A percentile compares a stretch with the other conserved stretches of the same genome.
phyloP scores from a whole-genome alignment of 345 rosid species.

The Chamaenerion angustifolium region DNA sequence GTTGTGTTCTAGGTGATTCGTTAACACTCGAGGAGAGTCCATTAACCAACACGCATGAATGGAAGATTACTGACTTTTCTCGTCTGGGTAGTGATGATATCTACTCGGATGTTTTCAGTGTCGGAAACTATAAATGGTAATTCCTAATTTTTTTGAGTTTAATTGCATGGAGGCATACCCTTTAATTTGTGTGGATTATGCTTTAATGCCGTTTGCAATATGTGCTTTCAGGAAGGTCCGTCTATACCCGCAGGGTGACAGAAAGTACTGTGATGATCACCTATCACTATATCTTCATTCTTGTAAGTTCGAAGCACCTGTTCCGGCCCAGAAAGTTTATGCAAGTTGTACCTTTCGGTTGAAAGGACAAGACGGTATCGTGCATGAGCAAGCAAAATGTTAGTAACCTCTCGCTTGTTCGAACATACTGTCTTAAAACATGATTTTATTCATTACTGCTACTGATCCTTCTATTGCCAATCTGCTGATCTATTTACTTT shows the following conservation, averaged over 20 bases:
- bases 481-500: neutral
- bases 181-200: too few species aligned
- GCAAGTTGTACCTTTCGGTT: slow-evolving; percentile 1
- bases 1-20: neutral
- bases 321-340: neutral
- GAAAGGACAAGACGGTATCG: neutral
- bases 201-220: too few species aligned
- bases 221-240: neutral
- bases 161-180: too few species aligned
- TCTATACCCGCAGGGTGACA: neutral
- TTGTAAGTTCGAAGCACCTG: neutral
- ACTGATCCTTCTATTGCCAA: neutral
- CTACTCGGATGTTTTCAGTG: neutral
- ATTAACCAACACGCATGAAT: neutral
- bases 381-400: neutral
- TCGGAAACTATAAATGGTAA: neutral
- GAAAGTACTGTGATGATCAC: neutral
- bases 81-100: neutral
- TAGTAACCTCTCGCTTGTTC: neutral
- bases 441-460: too few species aligned
- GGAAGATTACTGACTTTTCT: neutral
- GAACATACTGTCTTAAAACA: too few species aligned
- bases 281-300: neutral
- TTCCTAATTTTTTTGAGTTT: too few species aligned
- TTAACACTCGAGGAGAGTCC: neutral